Conservation (phyloP, 2,329 filamentous ascomycete genomes). For the Talaromyces albobiverticillius region DNA sequence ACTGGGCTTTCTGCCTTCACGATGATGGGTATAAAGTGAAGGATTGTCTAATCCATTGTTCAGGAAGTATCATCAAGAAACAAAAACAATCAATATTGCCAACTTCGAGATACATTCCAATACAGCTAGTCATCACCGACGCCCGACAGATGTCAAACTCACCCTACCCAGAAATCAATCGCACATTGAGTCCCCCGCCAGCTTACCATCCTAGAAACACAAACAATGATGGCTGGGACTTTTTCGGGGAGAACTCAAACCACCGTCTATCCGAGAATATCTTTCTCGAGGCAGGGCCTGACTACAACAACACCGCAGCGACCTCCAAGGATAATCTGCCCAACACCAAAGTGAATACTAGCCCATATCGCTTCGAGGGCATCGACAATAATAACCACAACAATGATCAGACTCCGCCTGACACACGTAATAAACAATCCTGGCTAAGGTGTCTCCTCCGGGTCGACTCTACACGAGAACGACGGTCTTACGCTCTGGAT, state of each 20-base stretch:
- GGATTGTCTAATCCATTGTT: too few species aligned
- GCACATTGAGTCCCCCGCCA: neutral
- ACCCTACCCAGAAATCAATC: neutral
- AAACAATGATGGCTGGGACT: neutral
- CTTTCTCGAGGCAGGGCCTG: neutral
- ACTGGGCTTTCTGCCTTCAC: too few species aligned
- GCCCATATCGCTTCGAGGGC: neutral
- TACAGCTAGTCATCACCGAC: too few species aligned
- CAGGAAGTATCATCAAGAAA: neutral
- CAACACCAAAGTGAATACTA: neutral
- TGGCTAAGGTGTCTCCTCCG: neutral
- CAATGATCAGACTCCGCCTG: too few species aligned
- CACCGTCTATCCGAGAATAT: neutral
- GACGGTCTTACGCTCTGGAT: neutral
- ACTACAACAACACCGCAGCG: neutral
- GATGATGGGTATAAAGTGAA: too few species aligned
- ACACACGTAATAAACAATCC: neutral
- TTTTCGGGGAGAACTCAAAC: neutral
- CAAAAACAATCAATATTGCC: neutral
- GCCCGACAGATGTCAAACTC: neutral
- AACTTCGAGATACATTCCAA: too few species aligned
- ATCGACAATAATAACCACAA: too few species aligned
- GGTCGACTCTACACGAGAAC: neutral
- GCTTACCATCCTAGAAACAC: neutral
- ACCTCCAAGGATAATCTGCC: neutral